Percentiles rank a stretch among this genome's conserved stretches.
phyloP scores from a whole-genome alignment of 164 flowering plant species.

The Piper longum region DNA sequence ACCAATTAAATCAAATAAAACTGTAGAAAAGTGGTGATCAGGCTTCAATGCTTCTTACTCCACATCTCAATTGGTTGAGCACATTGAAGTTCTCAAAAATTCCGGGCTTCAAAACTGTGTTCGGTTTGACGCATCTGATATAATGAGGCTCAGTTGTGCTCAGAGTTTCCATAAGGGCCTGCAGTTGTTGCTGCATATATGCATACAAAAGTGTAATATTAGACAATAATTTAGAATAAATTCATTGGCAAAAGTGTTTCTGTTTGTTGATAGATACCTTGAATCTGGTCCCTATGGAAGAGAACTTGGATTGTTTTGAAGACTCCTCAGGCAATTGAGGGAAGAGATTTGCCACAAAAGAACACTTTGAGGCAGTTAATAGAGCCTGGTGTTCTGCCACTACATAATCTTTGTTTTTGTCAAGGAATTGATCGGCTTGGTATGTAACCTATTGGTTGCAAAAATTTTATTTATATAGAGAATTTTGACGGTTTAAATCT shows the following conservation, averaged over 20 bases:
- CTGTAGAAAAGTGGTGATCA: not conserved
- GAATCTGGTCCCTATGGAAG: conserved; percentile 79
- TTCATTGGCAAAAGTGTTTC: not conserved
- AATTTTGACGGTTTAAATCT: not conserved
- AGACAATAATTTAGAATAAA: conserved; percentile 2
- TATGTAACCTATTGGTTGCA: conserved; percentile 50
- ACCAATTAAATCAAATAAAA: not conserved
- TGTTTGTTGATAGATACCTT: conserved; percentile 31
- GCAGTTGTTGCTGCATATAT: conserved; percentile 63
- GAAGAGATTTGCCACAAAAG: conserved; percentile 58
- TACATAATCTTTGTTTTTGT: conserved; percentile 82
- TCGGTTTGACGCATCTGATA: conserved; percentile 81
- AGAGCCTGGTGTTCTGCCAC: conserved; percentile 83
- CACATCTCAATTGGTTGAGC: conserved; percentile 66
- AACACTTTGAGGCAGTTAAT: conserved; percentile 43
- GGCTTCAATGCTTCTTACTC: conserved; percentile 34
- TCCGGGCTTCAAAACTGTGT: conserved; percentile 58
- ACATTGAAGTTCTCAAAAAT: conserved; percentile 70
- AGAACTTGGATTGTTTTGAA: conserved; percentile 75
- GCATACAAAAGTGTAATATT: not conserved
- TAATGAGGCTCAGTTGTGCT: conserved; percentile 78
- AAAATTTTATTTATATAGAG: not conserved
- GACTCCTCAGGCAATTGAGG: conserved; percentile 66
- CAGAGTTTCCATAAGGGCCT: conserved; percentile 70
- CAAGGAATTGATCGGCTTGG: conserved; percentile 80